Percentiles rank a stretch among this genome's conserved stretches.
phyloP scores from a whole-genome alignment of 164 flowering plant species.

The Nelumbo lutea region DNA sequence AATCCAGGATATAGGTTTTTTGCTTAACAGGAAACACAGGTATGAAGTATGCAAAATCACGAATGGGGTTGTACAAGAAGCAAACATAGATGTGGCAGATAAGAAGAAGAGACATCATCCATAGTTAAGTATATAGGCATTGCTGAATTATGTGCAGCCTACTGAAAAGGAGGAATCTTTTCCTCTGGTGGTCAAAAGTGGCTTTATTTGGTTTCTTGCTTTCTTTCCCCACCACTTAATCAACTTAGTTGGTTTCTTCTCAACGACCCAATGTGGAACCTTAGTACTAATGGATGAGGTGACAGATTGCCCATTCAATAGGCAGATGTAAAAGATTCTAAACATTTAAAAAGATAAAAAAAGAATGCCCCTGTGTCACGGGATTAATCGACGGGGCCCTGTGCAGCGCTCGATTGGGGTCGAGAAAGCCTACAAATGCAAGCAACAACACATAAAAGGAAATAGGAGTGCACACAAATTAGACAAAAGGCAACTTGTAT shows the following conservation, averaged over 20 bases:
- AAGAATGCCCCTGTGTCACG: too few species aligned
- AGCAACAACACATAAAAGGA: too few species aligned
- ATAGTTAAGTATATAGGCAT: neutral
- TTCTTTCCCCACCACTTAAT: neutral
- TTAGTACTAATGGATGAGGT: neutral
- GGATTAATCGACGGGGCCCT: too few species aligned
- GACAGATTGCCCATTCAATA: neutral
- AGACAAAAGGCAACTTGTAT: too few species aligned
- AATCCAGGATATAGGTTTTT: slow-evolving; percentile 7
- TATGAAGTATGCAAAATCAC: slow-evolving; percentile 52
- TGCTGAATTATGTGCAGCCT: neutral
- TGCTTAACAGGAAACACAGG: slow-evolving; percentile 44
- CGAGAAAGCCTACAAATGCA: too few species aligned
- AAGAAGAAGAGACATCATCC: neutral
- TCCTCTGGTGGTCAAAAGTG: neutral
- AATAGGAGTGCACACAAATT: too few species aligned
- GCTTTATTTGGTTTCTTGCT: neutral
- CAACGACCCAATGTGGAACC: neutral
- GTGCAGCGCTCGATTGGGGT: too few species aligned
- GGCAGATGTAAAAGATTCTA: too few species aligned
- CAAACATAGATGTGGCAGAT: neutral
- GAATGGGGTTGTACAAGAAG: slow-evolving; percentile 81
- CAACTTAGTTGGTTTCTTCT: neutral
- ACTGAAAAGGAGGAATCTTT: neutral
- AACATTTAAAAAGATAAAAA: too few species aligned